phyloP scores from a whole-genome alignment of 345 rosid genomes.

The Gossypium rotundifolium region DNA sequence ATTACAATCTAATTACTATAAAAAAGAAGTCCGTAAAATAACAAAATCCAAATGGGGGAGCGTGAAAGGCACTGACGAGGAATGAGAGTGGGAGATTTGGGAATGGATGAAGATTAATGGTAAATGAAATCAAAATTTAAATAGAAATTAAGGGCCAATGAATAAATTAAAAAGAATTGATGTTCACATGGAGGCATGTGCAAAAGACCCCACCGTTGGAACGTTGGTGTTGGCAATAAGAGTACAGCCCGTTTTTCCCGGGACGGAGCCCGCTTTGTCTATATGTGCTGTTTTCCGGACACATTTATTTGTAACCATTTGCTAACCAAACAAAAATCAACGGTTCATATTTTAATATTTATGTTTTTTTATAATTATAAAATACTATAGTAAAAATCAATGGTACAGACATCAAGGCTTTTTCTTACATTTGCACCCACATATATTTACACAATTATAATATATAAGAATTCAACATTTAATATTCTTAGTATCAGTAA shows the following conservation, averaged over 20 bases:
- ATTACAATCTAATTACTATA: no score
- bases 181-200: conserved; percentile 77
- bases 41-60: neutral
- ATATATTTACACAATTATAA: no score
- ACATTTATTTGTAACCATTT: conserved; percentile 10
- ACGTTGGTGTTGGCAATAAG: conserved; percentile 31
- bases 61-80: neutral
- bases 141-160: neutral
- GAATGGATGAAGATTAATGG: neutral
- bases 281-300: neutral
- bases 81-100: neutral
- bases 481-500: no score
- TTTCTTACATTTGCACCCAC: neutral
- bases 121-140: conserved; percentile 8
- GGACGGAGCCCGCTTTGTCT: conserved; percentile 66
- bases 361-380: no score
- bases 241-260: conserved; percentile 66
- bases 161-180: neutral
- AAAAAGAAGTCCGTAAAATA: neutral
- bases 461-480: no score
- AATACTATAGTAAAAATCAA: neutral
- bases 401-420: neutral
- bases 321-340: neutral
- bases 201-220: conserved; percentile 38
- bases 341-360: neutral